Evolutionary conservation across 148 eudicot genomes (phyloP), one percentile per base, ranked within the genome.

Genomic region (Rhododendron kiyosumense): DNA sequence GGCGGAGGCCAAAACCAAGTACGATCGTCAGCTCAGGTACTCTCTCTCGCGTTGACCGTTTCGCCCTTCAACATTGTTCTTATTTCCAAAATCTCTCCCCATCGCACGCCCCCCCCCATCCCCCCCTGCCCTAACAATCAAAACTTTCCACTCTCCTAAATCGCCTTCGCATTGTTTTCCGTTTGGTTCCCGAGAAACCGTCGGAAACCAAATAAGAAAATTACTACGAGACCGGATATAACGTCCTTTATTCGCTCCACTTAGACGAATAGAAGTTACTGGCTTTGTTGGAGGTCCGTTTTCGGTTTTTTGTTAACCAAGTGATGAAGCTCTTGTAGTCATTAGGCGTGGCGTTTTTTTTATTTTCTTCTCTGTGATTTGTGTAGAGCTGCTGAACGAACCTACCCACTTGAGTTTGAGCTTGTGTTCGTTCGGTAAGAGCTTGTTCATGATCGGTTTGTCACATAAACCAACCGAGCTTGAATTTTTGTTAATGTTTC

Each of bases 21-120:
- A 96, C 91, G 99, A 96, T 93, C 99, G 99, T 26, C 99, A 96
- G 84, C 98, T 96, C 85, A 94, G 99, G 98, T 94, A 84, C 63
- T 59, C 4, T 4, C 30, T 49, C 24, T n/a, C 17, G 3, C 69
- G 15, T 10, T 26, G 38, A 46, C 75, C 57, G 48, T 82, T 46
- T 26, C 10, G 3, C 81, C 65, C 46, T 52, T 28, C 65, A 77
- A 9, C 57, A 49, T 81, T 52, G 46, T 38, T 73, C 30, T 41
- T 46, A 73, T 28, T 41, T 78, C 61, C 85, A 76, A 38, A 52
- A 18, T 49, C 78, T 59, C 34, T 36, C 41, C 5, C 41, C 41
- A 36, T 36, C 38, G 3, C 38, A 36, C 46, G 32, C 5, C 43
- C 43, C 11, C 74, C 81, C 9, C 20, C 4, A 34, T 59, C 38